Evolutionary conservation across 768 basidiomycete species (phyloP), one percentile per base, ranked within the genome.

Genomic region (Hericium erinaceus): DNA sequence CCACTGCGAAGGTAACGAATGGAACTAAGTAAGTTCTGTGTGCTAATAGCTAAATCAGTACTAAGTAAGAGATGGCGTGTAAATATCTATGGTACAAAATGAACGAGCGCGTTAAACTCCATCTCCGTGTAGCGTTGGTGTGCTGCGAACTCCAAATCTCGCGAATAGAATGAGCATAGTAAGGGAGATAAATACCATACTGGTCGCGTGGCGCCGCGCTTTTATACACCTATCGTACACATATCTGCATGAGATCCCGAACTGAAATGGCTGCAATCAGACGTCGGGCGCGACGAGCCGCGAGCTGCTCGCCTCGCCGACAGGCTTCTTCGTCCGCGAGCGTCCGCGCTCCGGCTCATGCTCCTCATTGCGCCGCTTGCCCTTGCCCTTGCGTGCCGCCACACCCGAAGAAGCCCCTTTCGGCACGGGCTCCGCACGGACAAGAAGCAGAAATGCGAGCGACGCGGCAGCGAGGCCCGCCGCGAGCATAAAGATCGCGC

Each of bases 401-500:
- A 5, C 44, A 12, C 12, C 53, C 33, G 40, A 52, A 12, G 44
- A n/a, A 16, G 38, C 39, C 20, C 1, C n/a, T n/a, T 15, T 18
- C 15, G 39, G 54, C 20, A n/a, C 41, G 39, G 18, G 18, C 10
- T 58, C 70, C 0, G 76, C 70, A 18, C 70, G 67, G 44, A 83
- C 61, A 39, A 79, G 68, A 55, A 69, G 68, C 2, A 85, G 70
- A 50, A 83, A 65, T 33, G 71, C 57, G 10, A 87, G 72, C 0
- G 79, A 74, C n/a, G 73, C 63, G 40, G 77, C 64, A 28, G 85
- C 70, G n/a, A 90, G 66, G n/a, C 67, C 71, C 1, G 78, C 77
- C 4, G 85, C 86, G 11, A 80, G 70, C 15, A 70, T 76, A 62
- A 90, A 91, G 63, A 90, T 82, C 1, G 84, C 79, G 70, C 82